Base-by-base conservation (phyloP, 768 basidiomycete species). In the Suillus cothurnatus region DNA sequence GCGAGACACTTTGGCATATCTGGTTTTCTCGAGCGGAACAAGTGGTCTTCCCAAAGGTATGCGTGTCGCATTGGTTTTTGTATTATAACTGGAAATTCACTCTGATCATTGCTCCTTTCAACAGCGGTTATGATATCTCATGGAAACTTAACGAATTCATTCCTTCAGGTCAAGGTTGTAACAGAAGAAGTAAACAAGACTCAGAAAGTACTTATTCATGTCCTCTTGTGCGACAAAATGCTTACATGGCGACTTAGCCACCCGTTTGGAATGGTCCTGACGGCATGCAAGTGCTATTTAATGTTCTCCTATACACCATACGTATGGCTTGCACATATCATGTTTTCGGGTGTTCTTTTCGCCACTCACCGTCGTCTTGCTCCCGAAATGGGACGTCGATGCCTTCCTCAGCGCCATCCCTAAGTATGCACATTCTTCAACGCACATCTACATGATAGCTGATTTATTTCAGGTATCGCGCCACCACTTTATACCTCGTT, bases 11-110 rank as follows among this genome's bases (percentile, higher is more conserved):
- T 75, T 91, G 1, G 91, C 88, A 1, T 91, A 92, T 72, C 78
- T 93, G 4, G 78, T 89, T 0, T 91, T 91, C 71, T 93, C 91
- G 0, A 92, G 91, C 69, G 91, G 91, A 28, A 93, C 92, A 0
- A 92, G 84, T 65, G 91, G 92, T 0, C 77, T 88, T 4, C 90
- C 91, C 0, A 93, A 93, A 84, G 90, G 90, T 87, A 31, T 8
- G 71, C 66, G 8, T 6, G 21, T 3, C 7, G 12, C n/a, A 64
- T n/a, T 53, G 36, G n/a, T 50, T 6, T 58, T 36, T 49, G 14
- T 63, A 32, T 59, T 2, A n/a, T 8, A 49, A 26, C 14, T 31
- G 31, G 60, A 64, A n/a, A 76, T 23, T 7, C 21, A 6, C 59
- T 60, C 38, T 4, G 39, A 59, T 43, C 21, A 12, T 41, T 19